Evolutionary conservation across 768 basidiomycete genomes (phyloP).

Genomic region (Sporobolomyces pararoseus): DNA sequence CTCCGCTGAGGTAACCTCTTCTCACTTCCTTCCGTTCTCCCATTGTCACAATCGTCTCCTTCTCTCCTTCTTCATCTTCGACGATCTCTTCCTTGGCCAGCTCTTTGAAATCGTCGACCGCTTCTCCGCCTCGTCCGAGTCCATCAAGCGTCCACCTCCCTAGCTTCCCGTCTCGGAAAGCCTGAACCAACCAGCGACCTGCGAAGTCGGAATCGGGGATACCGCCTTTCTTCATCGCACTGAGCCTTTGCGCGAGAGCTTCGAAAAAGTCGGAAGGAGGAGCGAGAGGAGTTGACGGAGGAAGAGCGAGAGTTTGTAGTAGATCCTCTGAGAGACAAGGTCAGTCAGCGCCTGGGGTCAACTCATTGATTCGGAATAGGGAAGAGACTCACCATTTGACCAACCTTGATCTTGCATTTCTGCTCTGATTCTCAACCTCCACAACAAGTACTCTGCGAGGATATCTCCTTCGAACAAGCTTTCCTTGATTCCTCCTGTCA

Average conservation of each 20-base stretch:
- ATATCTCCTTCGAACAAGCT: constrained; percentile 50
- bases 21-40: constrained; percentile 5
- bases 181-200: constrained; percentile 73
- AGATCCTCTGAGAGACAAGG: constrained; percentile 20
- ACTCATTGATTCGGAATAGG: neutral
- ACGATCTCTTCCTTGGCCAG: neutral
- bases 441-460: constrained; percentile 51
- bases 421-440: constrained; percentile 47
- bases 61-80: constrained; percentile 6
- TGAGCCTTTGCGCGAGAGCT: constrained; percentile 66
- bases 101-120: constrained; percentile 24
- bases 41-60: constrained; percentile 6
- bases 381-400: constrained; percentile 47
- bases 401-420: constrained; percentile 41
- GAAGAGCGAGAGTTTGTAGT: constrained; percentile 31
- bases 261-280: constrained; percentile 66
- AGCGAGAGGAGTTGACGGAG: constrained; percentile 39
- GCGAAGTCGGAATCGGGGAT: constrained; percentile 67
- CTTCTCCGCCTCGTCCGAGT: constrained; percentile 38
- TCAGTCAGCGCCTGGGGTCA: too few relatives aligned
- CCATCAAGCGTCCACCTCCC: constrained; percentile 46
- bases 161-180: constrained; percentile 65
- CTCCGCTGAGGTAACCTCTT: constrained; percentile 15
- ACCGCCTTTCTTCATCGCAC: constrained; percentile 77
- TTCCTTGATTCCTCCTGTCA: constrained; percentile 68